Evolutionary conservation across 2,329 filamentous ascomycete species (phyloP), one percentile per base, ranked within the genome.

Genomic region (Annulohypoxylon truncatum): DNA sequence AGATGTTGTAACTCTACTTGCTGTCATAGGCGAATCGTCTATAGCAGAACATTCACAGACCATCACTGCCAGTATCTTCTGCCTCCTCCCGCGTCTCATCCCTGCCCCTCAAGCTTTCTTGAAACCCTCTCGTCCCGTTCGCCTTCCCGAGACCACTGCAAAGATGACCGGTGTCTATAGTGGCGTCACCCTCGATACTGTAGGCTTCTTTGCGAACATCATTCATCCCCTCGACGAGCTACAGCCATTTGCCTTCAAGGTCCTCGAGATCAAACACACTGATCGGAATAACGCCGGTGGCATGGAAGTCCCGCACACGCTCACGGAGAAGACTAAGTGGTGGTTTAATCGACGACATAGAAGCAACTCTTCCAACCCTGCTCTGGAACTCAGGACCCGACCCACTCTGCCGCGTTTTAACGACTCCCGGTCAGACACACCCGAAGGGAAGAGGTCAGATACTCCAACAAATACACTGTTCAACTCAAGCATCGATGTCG

Each of bases 91-190:
- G 26, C 84, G 87, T 51, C 82, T 90, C 54, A 82, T 90, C 26
- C 88, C 87, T 7, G 88, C 88, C 1, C 87, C 88, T 0, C 87
- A 90, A 76, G 85, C 85, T 48, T 80, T 90, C n/a, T 78, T 90
- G 48, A 86, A 86, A 63, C 82, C 86, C 8, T 78, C 80, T 20
- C 83, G 87, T 2, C 86, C 86, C 6, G 79, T 79, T 26, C 82
- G 87, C 46, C 82, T 90, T 73, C 87, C 87, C 46, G 82, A 85
- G 66, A 81, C 82, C 13, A 79, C 81, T 13, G 85, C 85, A 40
- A 82, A 82, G 56, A 84, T 89, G 72, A 82, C 84, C 1, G 87
- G 87, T n/a, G 85, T 89, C 7, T 82, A 85, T 68, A 87, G 83
- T 64, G 87, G 87, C 50, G 84, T 83, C 2, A 79, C 82, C 1